Evolutionary conservation across 768 basidiomycete species (phyloP).

Genomic region (Lanmaoa pseudosensibilis): DNA sequence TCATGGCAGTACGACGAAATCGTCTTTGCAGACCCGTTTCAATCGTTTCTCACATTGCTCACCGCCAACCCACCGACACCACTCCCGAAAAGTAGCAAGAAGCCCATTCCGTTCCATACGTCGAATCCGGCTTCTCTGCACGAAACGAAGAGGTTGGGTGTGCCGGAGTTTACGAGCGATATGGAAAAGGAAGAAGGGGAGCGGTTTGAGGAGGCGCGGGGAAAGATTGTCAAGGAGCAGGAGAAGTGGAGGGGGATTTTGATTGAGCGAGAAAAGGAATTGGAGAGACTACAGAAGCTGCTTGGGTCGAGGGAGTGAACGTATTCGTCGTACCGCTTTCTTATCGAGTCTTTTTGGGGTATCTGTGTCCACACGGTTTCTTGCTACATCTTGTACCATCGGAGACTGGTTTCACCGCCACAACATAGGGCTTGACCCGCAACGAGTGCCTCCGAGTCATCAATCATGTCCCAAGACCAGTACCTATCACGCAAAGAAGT

Average conservation of each 20-base stretch:
- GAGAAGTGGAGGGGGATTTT: slow-evolving; percentile 67
- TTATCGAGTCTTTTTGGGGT: not conserved
- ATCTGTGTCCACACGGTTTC: too few species aligned
- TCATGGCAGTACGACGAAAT: slow-evolving; percentile 99
- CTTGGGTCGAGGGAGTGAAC: slow-evolving; percentile 21
- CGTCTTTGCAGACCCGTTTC: slow-evolving; percentile 92
- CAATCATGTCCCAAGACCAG: slow-evolving; percentile 32
- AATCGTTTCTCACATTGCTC: slow-evolving; percentile 79
- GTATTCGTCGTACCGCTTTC: not conserved
- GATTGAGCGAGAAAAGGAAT: slow-evolving; percentile 81
- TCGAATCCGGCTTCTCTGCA: slow-evolving; percentile 61
- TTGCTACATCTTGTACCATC: too few species aligned
- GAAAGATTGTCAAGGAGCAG: slow-evolving; percentile 70
- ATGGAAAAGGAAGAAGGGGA: slow-evolving; percentile 91
- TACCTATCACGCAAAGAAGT: slow-evolving; percentile 37
- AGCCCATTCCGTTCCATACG: slow-evolving; percentile 70
- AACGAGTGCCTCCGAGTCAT: too few species aligned
- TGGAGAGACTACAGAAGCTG: slow-evolving; percentile 63
- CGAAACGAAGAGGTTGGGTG: slow-evolving; percentile 58
- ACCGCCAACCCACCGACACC: slow-evolving; percentile 82
- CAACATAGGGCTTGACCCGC: too few species aligned
- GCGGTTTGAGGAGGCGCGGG: slow-evolving; percentile 73
- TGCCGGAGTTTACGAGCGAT: slow-evolving; percentile 79
- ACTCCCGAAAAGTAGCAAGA: slow-evolving; percentile 59
- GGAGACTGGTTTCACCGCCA: slow-evolving; percentile 18